These are phyloP conservation scores for Fusarium incarnatum DNA, from an alignment of 2,329 filamentous ascomycete genomes.

Conservation along the genomic window DNA sequence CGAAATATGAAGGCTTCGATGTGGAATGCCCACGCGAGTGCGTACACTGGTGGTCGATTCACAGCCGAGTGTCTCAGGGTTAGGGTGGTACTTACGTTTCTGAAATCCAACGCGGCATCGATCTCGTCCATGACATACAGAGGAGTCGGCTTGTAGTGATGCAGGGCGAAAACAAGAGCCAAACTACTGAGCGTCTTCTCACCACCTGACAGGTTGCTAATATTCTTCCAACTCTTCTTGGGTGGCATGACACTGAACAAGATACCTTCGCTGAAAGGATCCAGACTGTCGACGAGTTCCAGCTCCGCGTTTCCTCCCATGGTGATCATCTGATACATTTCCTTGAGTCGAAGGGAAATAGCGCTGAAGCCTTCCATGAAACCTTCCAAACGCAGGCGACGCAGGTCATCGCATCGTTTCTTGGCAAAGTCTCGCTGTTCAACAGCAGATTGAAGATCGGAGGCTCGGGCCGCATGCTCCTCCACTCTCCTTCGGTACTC, in stretches of 20 bases:
- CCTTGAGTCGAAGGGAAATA: constrained; percentile 94
- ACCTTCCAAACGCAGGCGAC: constrained; percentile 88
- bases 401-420: constrained; percentile 91
- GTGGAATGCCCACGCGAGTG: constrained; percentile 31
- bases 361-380: constrained; percentile 98
- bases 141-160: constrained; percentile 97
- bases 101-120: constrained; percentile 95
- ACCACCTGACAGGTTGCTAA: constrained; percentile 92
- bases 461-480: constrained; percentile 83
- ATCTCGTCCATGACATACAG: constrained; percentile 99
- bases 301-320: constrained; percentile 99
- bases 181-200: constrained; percentile 96
- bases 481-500: constrained; percentile 90
- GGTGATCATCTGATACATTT: constrained; percentile 99
- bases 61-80: constrained; percentile 44
- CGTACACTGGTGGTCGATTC: constrained; percentile 19
- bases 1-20: constrained; percentile 17
- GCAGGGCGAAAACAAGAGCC: constrained; percentile 95
- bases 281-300: constrained; percentile 93
- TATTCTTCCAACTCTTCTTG: constrained; percentile 99
- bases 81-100: constrained; percentile 78
- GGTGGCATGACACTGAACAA: constrained; percentile 98
- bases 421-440: constrained; percentile 85
- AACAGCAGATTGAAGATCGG: constrained; percentile 84
- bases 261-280: constrained; percentile 97